Percentiles rank a stretch among this genome's conserved stretches.
Conservation (phyloP, 2,329 filamentous ascomycete genomes). For the Penicillium paneum region DNA sequence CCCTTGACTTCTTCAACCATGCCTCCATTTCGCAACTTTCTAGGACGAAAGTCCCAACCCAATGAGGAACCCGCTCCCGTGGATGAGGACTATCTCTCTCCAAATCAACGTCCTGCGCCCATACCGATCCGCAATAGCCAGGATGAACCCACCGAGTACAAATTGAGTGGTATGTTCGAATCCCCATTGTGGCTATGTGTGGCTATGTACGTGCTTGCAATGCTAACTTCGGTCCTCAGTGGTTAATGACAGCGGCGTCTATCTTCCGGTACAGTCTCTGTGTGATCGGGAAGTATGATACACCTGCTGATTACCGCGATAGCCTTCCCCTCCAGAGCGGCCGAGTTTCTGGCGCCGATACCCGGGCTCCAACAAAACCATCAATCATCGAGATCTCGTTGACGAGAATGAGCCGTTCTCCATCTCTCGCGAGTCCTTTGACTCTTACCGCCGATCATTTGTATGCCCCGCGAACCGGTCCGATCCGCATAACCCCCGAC, state of each 20-base stretch:
- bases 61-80: constrained; percentile 38
- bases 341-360: constrained; percentile 70
- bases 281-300: background rate
- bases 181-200: background rate
- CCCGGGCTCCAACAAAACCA: constrained; percentile 48
- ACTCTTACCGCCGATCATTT: constrained; percentile 93
- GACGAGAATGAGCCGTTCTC: constrained; percentile 89
- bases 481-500: background rate
- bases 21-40: constrained; percentile 69
- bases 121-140: constrained; percentile 60
- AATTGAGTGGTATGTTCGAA: constrained; percentile 69
- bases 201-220: background rate
- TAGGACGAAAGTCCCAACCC: constrained; percentile 57
- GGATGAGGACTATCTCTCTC: constrained; percentile 55
- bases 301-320: constrained; percentile 12
- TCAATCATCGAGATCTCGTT: constrained; percentile 62
- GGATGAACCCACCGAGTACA: constrained; percentile 70
- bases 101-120: constrained; percentile 43
- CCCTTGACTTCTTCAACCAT: constrained; percentile 42
- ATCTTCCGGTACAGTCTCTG: constrained; percentile 69
- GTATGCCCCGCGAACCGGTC: constrained; percentile 52
- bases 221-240: constrained; percentile 55
- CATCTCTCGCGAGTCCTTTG: constrained; percentile 94
- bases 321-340: constrained; percentile 88
- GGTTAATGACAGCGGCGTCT: constrained; percentile 92